Conservation (phyloP, 1,284 basidiomycete species). For the Cryptococcus neoformans region DNA sequence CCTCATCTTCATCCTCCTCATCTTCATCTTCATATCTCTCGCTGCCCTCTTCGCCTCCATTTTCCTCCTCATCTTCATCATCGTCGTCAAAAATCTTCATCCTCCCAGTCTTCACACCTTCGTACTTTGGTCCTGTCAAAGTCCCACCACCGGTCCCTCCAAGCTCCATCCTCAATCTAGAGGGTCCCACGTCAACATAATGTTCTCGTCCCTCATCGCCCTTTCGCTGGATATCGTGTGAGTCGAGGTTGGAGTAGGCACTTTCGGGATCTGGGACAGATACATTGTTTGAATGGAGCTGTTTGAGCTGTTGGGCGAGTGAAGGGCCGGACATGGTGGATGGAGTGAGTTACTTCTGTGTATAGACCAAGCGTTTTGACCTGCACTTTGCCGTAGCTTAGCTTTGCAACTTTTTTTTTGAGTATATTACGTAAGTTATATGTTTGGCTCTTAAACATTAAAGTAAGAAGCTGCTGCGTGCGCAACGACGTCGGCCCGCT, state of each 20-base stretch:
- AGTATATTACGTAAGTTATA: not conserved
- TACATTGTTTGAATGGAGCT: constrained; percentile 58
- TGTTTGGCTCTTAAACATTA: not conserved
- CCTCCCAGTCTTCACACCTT: constrained; percentile 62
- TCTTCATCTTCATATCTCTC: constrained; percentile 58
- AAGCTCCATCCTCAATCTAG: constrained; percentile 59
- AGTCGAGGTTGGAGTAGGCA: constrained; percentile 49
- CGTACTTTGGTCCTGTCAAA: constrained; percentile 60
- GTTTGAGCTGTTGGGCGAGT: constrained; percentile 75
- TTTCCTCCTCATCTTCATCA: constrained; percentile 20
- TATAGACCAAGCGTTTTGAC: not conserved
- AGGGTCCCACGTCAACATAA: constrained; percentile 76
- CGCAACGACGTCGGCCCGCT: no score
- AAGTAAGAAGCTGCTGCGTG: no score
- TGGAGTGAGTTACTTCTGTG: not conserved
- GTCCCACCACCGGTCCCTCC: constrained; percentile 52
- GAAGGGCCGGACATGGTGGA: constrained; percentile 41
- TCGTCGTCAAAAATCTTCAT: constrained; percentile 54
- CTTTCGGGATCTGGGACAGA: constrained; percentile 70
- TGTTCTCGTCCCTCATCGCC: constrained; percentile 59
- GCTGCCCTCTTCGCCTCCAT: constrained; percentile 26
- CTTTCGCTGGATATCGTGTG: constrained; percentile 19
- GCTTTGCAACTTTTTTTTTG: not conserved
- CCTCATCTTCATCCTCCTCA: constrained; percentile 56
- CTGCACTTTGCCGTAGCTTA: no score